A percentile compares a stretch with the other conserved stretches of the same genome.
Evolutionary conservation across 208 protist genomes (phyloP).

Genomic region (Tetramitus jugosus): DNA sequence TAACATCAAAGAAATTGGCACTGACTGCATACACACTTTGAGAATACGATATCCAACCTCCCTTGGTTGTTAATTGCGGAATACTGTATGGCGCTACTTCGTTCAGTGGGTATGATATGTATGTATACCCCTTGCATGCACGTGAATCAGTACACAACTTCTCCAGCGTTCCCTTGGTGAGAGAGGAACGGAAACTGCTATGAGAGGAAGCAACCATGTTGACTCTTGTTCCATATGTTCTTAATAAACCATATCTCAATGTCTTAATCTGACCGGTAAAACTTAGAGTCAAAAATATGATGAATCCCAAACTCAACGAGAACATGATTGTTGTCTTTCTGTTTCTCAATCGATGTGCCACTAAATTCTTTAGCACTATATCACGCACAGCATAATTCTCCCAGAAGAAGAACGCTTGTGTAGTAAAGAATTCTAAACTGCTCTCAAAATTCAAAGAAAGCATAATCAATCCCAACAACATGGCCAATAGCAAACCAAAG

Average conservation of each 20-base stretch:
- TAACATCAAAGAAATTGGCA: not conserved
- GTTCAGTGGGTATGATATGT: no score
- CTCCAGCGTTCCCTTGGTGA: not conserved
- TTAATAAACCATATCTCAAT: slow-evolving; percentile 38
- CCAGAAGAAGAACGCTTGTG: slow-evolving; percentile 71
- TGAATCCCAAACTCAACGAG: slow-evolving; percentile 72
- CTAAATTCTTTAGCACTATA: slow-evolving; percentile 75
- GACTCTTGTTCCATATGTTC: slow-evolving; percentile 33
- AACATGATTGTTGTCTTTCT: slow-evolving; percentile 90
- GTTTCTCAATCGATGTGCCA: slow-evolving; percentile 75
- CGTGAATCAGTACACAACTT: not conserved
- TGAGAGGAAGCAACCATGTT: not conserved
- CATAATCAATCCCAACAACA: slow-evolving; percentile 72
- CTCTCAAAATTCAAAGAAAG: slow-evolving; percentile 78
- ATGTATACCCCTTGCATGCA: not conserved
- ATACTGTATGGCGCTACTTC: not conserved
- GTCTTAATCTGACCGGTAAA: slow-evolving; percentile 63
- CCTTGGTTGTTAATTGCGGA: no score
- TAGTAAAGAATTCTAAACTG: slow-evolving; percentile 46
- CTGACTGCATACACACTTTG: not conserved
- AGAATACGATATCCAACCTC: no score
- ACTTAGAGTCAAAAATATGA: slow-evolving; percentile 79
- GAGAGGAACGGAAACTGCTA: no score
- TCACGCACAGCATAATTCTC: slow-evolving; percentile 55
- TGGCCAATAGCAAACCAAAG: slow-evolving; percentile 72